Evolutionary conservation across 768 basidiomycete species (phyloP), one percentile per base, ranked within the genome.

Genomic region (Pleurotus pulmonarius): DNA sequence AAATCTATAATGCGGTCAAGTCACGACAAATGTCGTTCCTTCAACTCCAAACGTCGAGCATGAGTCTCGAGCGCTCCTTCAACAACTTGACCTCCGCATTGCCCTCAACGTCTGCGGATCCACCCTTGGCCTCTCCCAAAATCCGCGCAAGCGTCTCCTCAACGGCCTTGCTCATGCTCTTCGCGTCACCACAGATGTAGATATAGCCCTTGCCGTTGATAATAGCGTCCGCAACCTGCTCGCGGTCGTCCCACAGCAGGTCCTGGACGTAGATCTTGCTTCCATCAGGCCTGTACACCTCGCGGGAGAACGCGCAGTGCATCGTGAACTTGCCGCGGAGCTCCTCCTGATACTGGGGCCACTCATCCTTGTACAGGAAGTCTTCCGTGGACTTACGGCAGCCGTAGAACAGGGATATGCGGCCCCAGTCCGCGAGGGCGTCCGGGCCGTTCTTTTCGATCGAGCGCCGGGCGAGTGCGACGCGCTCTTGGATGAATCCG

Each of bases 231-330:
- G 90, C 91, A 53, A 99, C 81, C 56, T 85, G 80, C 69, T 86
- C 86, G 56, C 86, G 79, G 67, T 93, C 85, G 49, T 98, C 85
- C 90, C 90, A 94, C 9, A 99, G 75, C 57, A 98, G 76, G 72
- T 99, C 94, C 74, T 99, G 97, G n/a, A 99, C 97, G 73, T 99
- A 99, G 66, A 96, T 92, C 79, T 98, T 99, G 78, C 89, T 78
- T 22, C 94, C 90, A 61, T 94, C 93, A 4, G 90, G 83, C 70
- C 89, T 92, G 77, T 82, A 91, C n/a, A 84, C 85, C 63, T 95
- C 88, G 51, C 94, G 89, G 41, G 95, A 98, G 78, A 98, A 93
- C 4, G 97, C 93, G 60, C 78, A 79, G 69, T 90, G 88, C 75
- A 99, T 79, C 59, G 80, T 78, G 78, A 99, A 94, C 70, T 97